Conservation (phyloP, 1,284 basidiomycete species). For the Veloporphyrellus conicus region DNA sequence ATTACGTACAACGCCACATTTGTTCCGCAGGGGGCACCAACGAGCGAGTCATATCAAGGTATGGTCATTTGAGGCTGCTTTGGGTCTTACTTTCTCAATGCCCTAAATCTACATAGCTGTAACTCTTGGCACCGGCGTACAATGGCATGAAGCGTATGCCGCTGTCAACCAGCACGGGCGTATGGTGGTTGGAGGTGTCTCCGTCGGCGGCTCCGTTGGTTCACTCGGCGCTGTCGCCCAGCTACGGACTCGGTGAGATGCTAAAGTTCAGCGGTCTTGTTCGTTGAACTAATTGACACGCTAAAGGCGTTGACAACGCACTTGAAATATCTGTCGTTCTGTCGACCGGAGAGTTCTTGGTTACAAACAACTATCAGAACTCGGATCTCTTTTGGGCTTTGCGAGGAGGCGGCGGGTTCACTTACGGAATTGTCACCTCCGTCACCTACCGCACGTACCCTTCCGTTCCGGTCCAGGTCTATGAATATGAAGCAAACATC, state of each 20-base stretch:
- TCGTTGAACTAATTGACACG: too few species aligned
- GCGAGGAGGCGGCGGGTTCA: constrained; percentile 46
- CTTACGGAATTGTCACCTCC: constrained; percentile 19
- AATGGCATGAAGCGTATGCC: constrained; percentile 44
- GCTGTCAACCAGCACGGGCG: constrained; percentile 34
- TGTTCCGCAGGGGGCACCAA: constrained; percentile 30
- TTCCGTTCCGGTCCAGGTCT: constrained; percentile 27
- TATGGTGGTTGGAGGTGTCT: constrained; percentile 34
- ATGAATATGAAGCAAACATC: constrained; percentile 25
- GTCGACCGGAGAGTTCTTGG: constrained; percentile 16
- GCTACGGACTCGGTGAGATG: constrained; percentile 41
- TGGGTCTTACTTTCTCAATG: background rate
- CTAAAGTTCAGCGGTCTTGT: background rate
- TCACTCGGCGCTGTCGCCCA: constrained; percentile 39
- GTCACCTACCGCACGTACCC: constrained; percentile 32
- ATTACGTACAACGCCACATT: constrained; percentile 33
- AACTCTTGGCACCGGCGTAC: constrained; percentile 43
- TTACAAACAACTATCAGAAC: constrained; percentile 14
- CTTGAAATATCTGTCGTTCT: constrained; percentile 25
- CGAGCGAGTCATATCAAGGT: constrained; percentile 17
- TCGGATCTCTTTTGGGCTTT: constrained; percentile 43
- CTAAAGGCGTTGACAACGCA: constrained; percentile 41
- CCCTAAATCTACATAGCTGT: constrained; percentile 23
- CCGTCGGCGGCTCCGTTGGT: constrained; percentile 35
- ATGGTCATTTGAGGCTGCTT: background rate